Evolutionary conservation across 352 stramenopile species (phyloP).

Genomic region (Peronospora farinosa): DNA sequence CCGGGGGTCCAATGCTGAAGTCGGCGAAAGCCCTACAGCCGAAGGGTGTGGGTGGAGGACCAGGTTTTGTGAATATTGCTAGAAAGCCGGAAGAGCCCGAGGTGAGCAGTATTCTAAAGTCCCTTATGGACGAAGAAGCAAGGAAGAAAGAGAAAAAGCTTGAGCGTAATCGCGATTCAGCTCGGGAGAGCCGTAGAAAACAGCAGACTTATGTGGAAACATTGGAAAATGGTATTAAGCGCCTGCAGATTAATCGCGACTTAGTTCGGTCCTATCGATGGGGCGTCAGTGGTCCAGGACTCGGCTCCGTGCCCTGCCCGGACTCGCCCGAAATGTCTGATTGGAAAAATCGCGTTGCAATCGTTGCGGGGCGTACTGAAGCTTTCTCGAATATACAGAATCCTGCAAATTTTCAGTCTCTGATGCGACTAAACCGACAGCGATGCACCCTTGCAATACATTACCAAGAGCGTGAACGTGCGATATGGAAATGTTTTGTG

Average conservation of each 20-base stretch:
- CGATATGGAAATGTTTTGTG: conserved; percentile 57
- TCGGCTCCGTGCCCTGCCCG: conserved; percentile 34
- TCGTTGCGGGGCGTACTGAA: conserved; percentile 61
- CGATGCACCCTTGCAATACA: conserved; percentile 48
- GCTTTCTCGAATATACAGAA: conserved; percentile 68
- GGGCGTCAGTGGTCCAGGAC: conserved; percentile 49
- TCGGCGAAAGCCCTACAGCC: conserved; percentile 34
- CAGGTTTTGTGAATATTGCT: conserved; percentile 71
- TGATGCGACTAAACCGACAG: conserved; percentile 74
- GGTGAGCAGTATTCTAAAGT: conserved; percentile 83
- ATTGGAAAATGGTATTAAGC: conserved; percentile 83
- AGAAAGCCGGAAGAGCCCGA: conserved; percentile 73
- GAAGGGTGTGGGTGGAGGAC: conserved; percentile 31
- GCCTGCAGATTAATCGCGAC: conserved; percentile 78
- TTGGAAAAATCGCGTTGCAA: conserved; percentile 54
- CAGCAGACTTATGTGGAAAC: conserved; percentile 86
- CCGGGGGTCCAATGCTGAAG: conserved; percentile 24
- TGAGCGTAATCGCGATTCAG: conserved; percentile 82
- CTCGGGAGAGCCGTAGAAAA: conserved; percentile 77
- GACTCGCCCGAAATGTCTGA: conserved; percentile 53
- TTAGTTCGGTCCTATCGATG: conserved; percentile 65
- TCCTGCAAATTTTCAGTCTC: conserved; percentile 51
- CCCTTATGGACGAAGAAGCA: conserved; percentile 80
- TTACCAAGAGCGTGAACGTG: conserved; percentile 39
- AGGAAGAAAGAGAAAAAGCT: conserved; percentile 89